phyloP scores from a whole-genome alignment of 768 basidiomycete species.

The Suillus cothurnatus region DNA sequence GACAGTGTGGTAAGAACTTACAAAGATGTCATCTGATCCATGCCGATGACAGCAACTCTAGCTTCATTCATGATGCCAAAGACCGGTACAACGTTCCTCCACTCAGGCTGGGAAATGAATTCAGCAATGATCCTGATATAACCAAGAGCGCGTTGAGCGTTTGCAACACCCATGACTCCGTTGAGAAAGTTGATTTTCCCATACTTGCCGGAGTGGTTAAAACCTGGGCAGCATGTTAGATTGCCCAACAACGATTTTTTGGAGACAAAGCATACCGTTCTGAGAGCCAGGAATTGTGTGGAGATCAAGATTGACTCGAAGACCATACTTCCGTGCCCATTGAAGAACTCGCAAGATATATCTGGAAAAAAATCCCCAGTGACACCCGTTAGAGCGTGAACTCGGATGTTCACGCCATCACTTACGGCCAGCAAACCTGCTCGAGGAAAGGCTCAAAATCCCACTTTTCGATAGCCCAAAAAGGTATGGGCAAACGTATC shows the following conservation, averaged over 20 bases:
- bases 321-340: slow-evolving; percentile 89
- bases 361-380: slow-evolving; percentile 32
- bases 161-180: slow-evolving; percentile 84
- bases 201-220: slow-evolving; percentile 61
- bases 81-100: slow-evolving; percentile 59
- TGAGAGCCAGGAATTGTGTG: slow-evolving; percentile 81
- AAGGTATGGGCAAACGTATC: slow-evolving; percentile 78
- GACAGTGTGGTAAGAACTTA: slow-evolving; percentile 35
- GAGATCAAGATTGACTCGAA: slow-evolving; percentile 82
- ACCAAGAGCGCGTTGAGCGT: slow-evolving; percentile 77
- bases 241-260: not conserved
- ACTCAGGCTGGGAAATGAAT: slow-evolving; percentile 81
- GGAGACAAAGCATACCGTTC: slow-evolving; percentile 48
- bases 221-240: slow-evolving; percentile 36
- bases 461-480: slow-evolving; percentile 84
- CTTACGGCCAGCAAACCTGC: slow-evolving; percentile 73
- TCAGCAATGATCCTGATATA: slow-evolving; percentile 75
- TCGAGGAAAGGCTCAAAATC: slow-evolving; percentile 76
- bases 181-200: slow-evolving; percentile 65
- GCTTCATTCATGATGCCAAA: slow-evolving; percentile 73
- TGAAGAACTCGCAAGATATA: slow-evolving; percentile 75
- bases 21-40: slow-evolving; percentile 59
- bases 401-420: slow-evolving; percentile 12
- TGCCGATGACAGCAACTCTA: slow-evolving; percentile 52
- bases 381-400: not conserved